phyloP scores from a whole-genome alignment of 805 yeast genomes.

The Candida saitoana region DNA sequence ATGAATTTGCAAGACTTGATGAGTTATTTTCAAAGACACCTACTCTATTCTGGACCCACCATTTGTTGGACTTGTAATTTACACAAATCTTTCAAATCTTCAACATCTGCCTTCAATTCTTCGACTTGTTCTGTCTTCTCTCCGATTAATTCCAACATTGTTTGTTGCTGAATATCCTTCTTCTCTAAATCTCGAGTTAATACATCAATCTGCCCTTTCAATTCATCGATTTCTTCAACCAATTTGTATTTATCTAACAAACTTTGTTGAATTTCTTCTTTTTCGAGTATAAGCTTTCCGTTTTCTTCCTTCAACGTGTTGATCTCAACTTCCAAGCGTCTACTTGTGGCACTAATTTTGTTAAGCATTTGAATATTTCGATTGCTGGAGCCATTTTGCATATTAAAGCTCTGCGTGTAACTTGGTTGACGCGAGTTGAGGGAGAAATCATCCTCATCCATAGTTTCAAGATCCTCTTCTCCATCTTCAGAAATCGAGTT shows the following conservation, averaged over 20 bases:
- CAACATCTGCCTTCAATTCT: conserved; percentile 84
- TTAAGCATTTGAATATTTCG: conserved; percentile 59
- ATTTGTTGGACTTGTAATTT: conserved; percentile 83
- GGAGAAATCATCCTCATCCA: neutral
- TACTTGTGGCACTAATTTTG: conserved; percentile 69
- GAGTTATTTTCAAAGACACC: neutral
- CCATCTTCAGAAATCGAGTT: conserved; percentile 8
- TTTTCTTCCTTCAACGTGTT: conserved; percentile 62
- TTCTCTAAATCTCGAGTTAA: conserved; percentile 30
- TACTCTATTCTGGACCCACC: conserved; percentile 36
- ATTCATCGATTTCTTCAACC: conserved; percentile 23
- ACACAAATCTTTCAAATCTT: conserved; percentile 81
- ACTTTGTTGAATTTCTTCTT: conserved; percentile 65
- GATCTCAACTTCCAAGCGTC: conserved; percentile 78
- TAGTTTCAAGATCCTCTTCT: conserved; percentile 2
- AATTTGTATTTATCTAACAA: conserved; percentile 42
- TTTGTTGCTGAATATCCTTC: conserved; percentile 40
- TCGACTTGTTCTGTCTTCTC: conserved; percentile 83
- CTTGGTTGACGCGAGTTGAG: conserved; percentile 1
- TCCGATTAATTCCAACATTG: conserved; percentile 69
- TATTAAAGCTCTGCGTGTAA: conserved; percentile 7
- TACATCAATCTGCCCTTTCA: conserved; percentile 24
- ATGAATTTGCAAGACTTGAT: no score
- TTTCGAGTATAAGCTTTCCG: conserved; percentile 48
- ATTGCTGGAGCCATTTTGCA: conserved; percentile 15